phyloP scores from a whole-genome alignment of 2,329 filamentous ascomycete species.

The Chaetomiaceae sp. region DNA sequence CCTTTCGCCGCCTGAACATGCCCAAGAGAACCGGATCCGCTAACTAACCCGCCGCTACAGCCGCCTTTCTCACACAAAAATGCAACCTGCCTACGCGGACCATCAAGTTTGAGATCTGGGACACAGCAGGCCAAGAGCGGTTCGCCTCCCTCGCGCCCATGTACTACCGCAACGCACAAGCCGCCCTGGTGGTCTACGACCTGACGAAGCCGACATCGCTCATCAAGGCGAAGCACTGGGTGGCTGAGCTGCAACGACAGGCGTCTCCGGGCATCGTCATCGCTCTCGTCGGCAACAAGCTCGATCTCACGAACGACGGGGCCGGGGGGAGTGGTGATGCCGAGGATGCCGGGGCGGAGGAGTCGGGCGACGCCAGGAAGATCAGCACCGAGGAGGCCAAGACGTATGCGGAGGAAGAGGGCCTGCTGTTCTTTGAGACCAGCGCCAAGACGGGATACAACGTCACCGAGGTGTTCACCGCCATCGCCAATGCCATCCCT shows the following conservation, averaged over 20 bases:
- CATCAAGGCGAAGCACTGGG: slow-evolving; percentile 97
- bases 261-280: slow-evolving; percentile 96
- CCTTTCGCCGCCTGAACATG: slow-evolving; percentile 17
- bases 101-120: slow-evolving; percentile 95
- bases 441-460: slow-evolving; percentile 95
- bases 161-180: slow-evolving; percentile 99
- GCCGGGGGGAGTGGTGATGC: slow-evolving; percentile 44
- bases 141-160: slow-evolving; percentile 95
- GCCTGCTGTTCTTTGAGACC: slow-evolving; percentile 93
- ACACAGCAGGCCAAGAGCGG: slow-evolving; percentile 95
- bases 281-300: slow-evolving; percentile 93
- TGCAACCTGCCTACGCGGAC: slow-evolving; percentile 91
- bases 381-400: slow-evolving; percentile 88
- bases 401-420: slow-evolving; percentile 90
- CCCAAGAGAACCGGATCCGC: neutral
- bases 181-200: slow-evolving; percentile 96
- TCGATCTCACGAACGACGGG: slow-evolving; percentile 72
- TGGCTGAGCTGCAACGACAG: slow-evolving; percentile 93
- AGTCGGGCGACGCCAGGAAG: slow-evolving; percentile 73
- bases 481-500: slow-evolving; percentile 96
- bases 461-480: slow-evolving; percentile 93
- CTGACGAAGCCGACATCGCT: slow-evolving; percentile 94
- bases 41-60: slow-evolving; percentile 42
- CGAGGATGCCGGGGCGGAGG: slow-evolving; percentile 48
- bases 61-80: slow-evolving; percentile 97